Conservation (phyloP, 345 rosid species). For the Mallotus nudiflorus region DNA sequence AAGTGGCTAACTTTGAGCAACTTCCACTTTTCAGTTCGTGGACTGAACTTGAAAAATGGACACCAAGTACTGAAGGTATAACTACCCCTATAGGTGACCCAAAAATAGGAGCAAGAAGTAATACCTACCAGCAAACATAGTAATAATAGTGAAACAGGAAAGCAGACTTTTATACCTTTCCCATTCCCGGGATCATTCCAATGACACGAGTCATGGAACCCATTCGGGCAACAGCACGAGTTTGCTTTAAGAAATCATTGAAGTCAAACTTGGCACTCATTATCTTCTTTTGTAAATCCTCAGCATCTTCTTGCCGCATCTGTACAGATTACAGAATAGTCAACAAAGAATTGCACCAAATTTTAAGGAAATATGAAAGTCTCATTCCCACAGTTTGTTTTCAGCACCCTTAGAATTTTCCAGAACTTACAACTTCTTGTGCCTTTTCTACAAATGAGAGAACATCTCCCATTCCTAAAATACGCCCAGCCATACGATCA, state of each 20-base stretch:
- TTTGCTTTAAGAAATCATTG: conserved; percentile 94
- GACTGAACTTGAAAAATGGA: conserved; percentile 2
- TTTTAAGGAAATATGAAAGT: conserved; percentile 13
- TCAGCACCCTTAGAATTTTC: no score
- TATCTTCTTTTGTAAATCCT: conserved; percentile 94
- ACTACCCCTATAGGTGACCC: not conserved
- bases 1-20: not conserved
- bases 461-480: conserved; percentile 98
- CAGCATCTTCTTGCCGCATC: conserved; percentile 99
- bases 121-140: not conserved
- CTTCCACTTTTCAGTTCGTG: not conserved
- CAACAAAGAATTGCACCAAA: conserved; percentile 20
- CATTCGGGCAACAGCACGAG: conserved; percentile 95
- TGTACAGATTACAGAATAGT: conserved; percentile 33
- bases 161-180: conserved; percentile 51
- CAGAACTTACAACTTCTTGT: conserved; percentile 78
- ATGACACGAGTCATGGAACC: conserved; percentile 91
- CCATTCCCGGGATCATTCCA: conserved; percentile 99
- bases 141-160: not conserved
- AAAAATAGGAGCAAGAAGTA: not conserved
- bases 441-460: conserved; percentile 98
- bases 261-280: conserved; percentile 97
- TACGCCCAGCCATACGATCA: conserved; percentile 95
- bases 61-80: not conserved
- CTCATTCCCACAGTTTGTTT: no score